A percentile compares a stretch with the other conserved stretches of the same genome.
Evolutionary conservation across 805 yeast genomes (phyloP).

Genomic region (Suhomyces sp.): DNA sequence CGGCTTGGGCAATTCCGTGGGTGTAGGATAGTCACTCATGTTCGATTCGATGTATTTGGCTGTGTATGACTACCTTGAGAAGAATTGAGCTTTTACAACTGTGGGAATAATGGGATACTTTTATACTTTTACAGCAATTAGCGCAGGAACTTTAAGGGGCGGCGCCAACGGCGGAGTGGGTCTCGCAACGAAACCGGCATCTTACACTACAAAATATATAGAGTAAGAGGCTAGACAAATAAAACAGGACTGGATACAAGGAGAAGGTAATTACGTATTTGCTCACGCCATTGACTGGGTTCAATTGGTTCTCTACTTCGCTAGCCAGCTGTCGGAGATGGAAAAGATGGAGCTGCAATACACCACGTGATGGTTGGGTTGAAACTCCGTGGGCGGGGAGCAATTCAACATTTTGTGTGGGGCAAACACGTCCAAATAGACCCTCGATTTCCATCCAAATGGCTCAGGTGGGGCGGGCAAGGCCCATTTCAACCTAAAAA

Average conservation of each 20-base stretch:
- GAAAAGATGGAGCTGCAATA: background rate
- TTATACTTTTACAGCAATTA: conserved; percentile 1
- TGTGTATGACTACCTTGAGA: background rate
- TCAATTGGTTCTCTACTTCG: background rate
- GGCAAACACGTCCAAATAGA: background rate
- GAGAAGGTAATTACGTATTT: background rate
- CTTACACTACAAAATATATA: background rate
- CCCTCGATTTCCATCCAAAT: background rate
- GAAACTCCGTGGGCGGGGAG: background rate
- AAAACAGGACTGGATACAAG: background rate
- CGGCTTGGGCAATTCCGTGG: conserved; percentile 37
- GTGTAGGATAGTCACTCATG: conserved; percentile 40
- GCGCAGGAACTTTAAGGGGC: background rate
- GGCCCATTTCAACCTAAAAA: background rate
- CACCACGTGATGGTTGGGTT: background rate
- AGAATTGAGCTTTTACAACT: background rate
- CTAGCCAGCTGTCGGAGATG: background rate
- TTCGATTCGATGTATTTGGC: background rate
- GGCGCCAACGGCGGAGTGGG: background rate
- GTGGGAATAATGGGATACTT: background rate
- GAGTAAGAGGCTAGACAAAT: background rate
- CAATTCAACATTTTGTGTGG: background rate
- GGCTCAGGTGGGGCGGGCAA: background rate
- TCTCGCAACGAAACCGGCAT: background rate
- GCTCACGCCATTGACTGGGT: background rate